These are phyloP conservation scores for Aspergillus sergii DNA, from an alignment of 2,329 filamentous ascomycete genomes.

Conservation along the genomic window DNA sequence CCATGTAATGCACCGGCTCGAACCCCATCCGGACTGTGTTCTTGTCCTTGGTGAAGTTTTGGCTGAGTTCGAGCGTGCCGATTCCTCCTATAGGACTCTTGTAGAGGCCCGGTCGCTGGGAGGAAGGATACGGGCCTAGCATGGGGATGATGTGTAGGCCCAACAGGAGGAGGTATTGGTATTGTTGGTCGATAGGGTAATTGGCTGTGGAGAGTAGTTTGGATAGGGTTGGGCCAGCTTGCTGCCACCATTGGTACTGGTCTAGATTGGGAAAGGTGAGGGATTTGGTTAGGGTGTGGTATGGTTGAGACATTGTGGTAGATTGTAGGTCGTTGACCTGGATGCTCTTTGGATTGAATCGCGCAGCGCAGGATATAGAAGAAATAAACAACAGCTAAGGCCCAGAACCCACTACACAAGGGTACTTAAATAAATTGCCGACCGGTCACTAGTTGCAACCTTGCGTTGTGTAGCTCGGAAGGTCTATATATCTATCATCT, in stretches of 20 bases:
- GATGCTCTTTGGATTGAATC: not conserved
- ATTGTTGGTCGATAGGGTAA: not conserved
- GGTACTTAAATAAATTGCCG: too few relatives aligned
- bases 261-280: not conserved
- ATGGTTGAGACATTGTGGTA: not conserved
- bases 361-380: not conserved
- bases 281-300: not conserved
- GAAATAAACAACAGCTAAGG: not conserved
- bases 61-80: not conserved
- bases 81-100: not conserved
- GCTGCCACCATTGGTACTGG: constrained; percentile 1
- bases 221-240: not conserved
- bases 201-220: not conserved
- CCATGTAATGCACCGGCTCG: constrained; percentile 1
- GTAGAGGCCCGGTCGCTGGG: not conserved
- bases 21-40: constrained; percentile 1
- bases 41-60: constrained; percentile 1
- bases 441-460: too few relatives aligned
- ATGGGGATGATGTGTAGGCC: not conserved
- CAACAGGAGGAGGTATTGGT: not conserved
- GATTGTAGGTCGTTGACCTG: too few relatives aligned
- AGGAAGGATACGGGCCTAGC: not conserved
- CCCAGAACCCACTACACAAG: too few relatives aligned
- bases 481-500: not conserved
- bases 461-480: not conserved